phyloP scores from a whole-genome alignment of 441 rosid genomes.

The Brassica hybrid region DNA sequence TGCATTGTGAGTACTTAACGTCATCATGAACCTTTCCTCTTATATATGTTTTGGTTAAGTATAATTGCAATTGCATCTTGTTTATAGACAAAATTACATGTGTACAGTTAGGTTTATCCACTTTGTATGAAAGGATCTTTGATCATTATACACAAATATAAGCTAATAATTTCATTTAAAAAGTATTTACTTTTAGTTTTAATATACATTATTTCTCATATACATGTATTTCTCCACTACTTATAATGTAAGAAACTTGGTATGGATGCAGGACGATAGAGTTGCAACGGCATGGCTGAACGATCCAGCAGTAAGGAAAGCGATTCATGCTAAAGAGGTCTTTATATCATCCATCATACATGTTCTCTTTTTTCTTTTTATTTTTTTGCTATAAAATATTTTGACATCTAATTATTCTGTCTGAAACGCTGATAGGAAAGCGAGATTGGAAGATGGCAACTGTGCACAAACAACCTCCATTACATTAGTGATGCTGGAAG shows the following conservation, averaged over 20 bases:
- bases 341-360: slow-evolving; percentile 16
- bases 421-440: slow-evolving; percentile 44
- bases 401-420: background rate
- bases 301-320: slow-evolving; percentile 69
- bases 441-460: slow-evolving; percentile 57
- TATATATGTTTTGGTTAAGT: background rate
- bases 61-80: background rate
- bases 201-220: background rate
- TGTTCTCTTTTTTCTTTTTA: background rate
- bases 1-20: slow-evolving; percentile 62
- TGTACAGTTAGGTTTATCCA: background rate
- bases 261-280: slow-evolving; percentile 60
- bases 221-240: background rate
- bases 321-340: slow-evolving; percentile 73
- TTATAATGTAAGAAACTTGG: slow-evolving; percentile 11
- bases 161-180: no score
- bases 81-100: background rate
- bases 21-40: background rate
- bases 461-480: slow-evolving; percentile 53
- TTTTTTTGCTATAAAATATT: background rate
- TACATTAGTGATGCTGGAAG: slow-evolving; percentile 63
- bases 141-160: background rate
- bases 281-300: slow-evolving; percentile 80
- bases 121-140: background rate
- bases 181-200: no score